Evolutionary conservation across 73 alveolate genomes (phyloP).

Genomic region (Durusdinium trenchii): DNA sequence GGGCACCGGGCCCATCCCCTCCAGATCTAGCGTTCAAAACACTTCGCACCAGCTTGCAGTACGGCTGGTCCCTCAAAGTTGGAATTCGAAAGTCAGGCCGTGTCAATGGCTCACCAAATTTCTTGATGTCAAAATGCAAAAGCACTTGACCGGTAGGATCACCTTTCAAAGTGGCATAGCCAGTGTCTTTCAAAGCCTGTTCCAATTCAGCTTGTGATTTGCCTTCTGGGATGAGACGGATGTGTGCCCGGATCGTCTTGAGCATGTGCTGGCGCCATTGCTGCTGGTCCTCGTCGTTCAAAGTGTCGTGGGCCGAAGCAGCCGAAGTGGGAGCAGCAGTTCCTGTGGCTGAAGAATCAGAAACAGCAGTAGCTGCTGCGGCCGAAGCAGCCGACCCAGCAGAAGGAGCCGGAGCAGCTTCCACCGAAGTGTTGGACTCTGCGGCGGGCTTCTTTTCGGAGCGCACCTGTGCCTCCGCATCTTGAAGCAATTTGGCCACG

Average conservation of each 20-base stretch:
- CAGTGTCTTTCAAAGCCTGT: not conserved
- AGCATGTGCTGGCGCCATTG: conserved; percentile 30
- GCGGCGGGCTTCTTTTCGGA: not conserved
- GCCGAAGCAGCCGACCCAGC: conserved; percentile 52
- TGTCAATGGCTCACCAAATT: conserved; percentile 20
- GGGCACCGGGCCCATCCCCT: not conserved
- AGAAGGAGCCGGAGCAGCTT: not conserved
- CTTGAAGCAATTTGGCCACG: not conserved
- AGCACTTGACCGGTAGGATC: conserved; percentile 30
- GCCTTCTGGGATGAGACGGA: not conserved
- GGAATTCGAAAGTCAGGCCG: not conserved
- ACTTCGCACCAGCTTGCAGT: not conserved
- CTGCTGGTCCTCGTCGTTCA: not conserved
- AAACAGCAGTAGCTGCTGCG: not conserved
- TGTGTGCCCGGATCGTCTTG: not conserved
- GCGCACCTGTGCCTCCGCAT: not conserved
- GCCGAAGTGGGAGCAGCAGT: not conserved
- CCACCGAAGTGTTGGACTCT: conserved; percentile 3
- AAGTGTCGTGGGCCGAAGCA: not conserved
- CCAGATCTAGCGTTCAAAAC: not conserved
- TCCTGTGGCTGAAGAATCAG: not conserved
- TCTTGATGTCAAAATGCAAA: not conserved
- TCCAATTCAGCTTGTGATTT: not conserved
- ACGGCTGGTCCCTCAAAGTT: not conserved
- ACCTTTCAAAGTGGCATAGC: not conserved